Base-by-base conservation (phyloP, 2,329 filamentous ascomycete species). In the Penicillium nordicum region DNA sequence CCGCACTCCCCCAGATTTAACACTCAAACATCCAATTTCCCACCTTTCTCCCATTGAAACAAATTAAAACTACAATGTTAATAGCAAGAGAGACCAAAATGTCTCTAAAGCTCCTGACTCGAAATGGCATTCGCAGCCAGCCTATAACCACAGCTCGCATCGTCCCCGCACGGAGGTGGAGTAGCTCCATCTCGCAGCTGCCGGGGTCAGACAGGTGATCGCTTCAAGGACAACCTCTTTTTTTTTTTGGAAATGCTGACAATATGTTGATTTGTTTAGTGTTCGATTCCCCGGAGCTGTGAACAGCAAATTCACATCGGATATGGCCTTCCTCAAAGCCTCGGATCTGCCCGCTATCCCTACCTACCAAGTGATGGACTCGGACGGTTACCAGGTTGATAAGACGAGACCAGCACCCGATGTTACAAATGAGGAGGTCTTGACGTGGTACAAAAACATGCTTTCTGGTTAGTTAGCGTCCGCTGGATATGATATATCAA, bases 331-430 rank as follows among this genome's bases (percentile, higher is more conserved):
- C 74, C 84, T 90, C 53, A 83, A 84, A 48, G 89, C 92, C 0
- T 82, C 86, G 40, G 84, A 86, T 50, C 83, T 87, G 66, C 80
- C 86, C 34, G 88, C 92, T 5, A 88, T 99, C 69, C 86, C 92
- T 27, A 97, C 94, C 5, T 99, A 95, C 78, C 88, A 94, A 47
- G 86, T 93, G 27, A 88, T 99, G 69, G 89, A 96, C 73, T 92
- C 95, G 64, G 86, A 97, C 71, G 94, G 94, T 49, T 80, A 83
- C 32, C 83, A 96, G 38, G 86, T 97, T 18, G 91, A 97, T 75
- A 81, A 84, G 47, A 12, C 87, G 89, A 67, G 78, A 81, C 50
- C 84, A 3, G 41, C 86, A 0, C 87, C 79, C 5, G 76, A 92
- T 67, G 84, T 94, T 2, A 80, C 81, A 40, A 77, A 83, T 57